Percentiles rank a stretch among this genome's conserved stretches.
These are phyloP conservation scores for Nematocida sp. DNA, from an alignment of 371 early-diverging fungal species.

Conservation along the genomic window DNA sequence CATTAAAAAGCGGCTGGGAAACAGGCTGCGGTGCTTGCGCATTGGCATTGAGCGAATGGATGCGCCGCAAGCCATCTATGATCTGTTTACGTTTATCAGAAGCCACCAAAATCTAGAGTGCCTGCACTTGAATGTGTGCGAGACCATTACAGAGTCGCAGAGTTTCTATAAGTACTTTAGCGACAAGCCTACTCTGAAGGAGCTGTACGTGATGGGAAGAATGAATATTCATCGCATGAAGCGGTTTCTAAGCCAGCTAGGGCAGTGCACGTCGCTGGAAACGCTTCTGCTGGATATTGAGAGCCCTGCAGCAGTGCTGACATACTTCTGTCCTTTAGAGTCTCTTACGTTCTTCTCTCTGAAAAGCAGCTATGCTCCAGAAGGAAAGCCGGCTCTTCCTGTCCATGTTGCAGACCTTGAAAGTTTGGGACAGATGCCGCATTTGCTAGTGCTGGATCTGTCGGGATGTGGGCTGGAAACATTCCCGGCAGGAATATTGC, in stretches of 20 bases:
- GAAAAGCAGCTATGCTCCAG: slow-evolving; percentile 7
- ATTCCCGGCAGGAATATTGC: slow-evolving; percentile 9
- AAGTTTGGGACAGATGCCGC: slow-evolving; percentile 13
- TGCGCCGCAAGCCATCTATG: slow-evolving; percentile 50
- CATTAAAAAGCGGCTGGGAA: slow-evolving; percentile 45
- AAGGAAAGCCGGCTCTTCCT: background rate
- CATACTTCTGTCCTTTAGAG: slow-evolving; percentile 39
- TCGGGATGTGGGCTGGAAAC: slow-evolving; percentile 11
- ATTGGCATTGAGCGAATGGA: slow-evolving; percentile 52
- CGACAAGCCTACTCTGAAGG: slow-evolving; percentile 35
- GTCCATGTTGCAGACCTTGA: background rate
- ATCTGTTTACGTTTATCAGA: slow-evolving; percentile 44
- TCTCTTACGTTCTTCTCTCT: slow-evolving; percentile 19
- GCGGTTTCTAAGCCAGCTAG: slow-evolving; percentile 46
- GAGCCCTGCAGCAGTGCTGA: slow-evolving; percentile 16
- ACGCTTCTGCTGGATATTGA: slow-evolving; percentile 42
- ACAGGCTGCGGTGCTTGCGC: slow-evolving; percentile 33
- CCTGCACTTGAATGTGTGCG: slow-evolving; percentile 40
- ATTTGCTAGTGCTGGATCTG: slow-evolving; percentile 24
- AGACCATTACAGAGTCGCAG: slow-evolving; percentile 50
- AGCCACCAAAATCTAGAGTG: slow-evolving; percentile 42
- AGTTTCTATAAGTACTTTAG: slow-evolving; percentile 53
- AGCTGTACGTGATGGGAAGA: slow-evolving; percentile 42
- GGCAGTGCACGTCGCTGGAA: slow-evolving; percentile 31
- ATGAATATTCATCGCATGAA: slow-evolving; percentile 48